A percentile compares a stretch with the other conserved stretches of the same genome.
These are phyloP conservation scores for Henckelia pumila DNA, from an alignment of 257 asterid genomes.

Conservation along the genomic window DNA sequence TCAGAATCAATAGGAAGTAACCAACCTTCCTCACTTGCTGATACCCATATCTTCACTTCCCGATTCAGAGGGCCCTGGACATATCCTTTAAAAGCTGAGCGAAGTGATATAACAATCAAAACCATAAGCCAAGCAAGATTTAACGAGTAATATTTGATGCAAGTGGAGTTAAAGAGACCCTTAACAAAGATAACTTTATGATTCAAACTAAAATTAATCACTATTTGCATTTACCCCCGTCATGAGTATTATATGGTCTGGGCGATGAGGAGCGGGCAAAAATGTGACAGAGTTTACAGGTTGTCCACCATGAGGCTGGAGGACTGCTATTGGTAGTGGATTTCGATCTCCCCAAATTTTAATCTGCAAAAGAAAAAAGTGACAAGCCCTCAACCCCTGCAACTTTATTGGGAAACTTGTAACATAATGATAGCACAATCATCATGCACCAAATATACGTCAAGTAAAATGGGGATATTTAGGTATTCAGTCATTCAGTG, in stretches of 20 bases:
- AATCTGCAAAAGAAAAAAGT: conserved; percentile 51
- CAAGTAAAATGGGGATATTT: neutral
- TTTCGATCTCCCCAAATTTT: conserved; percentile 97
- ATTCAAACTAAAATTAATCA: neutral
- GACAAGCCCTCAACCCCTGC: conserved; percentile 6
- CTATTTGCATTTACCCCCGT: conserved; percentile 68
- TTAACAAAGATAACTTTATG: neutral
- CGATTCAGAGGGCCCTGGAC: conserved; percentile 85
- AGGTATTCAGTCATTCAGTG: too few species aligned
- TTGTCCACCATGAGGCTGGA: conserved; percentile 89
- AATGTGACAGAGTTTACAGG: conserved; percentile 94
- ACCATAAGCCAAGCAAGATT: conserved; percentile 16
- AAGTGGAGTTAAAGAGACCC: neutral
- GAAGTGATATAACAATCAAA: neutral
- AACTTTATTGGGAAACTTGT: neutral
- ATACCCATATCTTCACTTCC: conserved; percentile 85
- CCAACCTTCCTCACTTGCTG: conserved; percentile 98
- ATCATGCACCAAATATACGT: conserved; percentile 6
- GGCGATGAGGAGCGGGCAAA: conserved; percentile 77
- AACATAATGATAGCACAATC: neutral
- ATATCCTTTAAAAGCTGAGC: conserved; percentile 27
- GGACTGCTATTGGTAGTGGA: conserved; percentile 76
- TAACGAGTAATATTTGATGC: conserved; percentile 1
- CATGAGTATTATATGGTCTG: conserved; percentile 89
- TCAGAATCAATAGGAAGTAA: conserved; percentile 92